A percentile compares a stretch with the other conserved stretches of the same genome.
phyloP scores from a whole-genome alignment of 2,329 filamentous ascomycete species.

The Monosporascus sp. region DNA sequence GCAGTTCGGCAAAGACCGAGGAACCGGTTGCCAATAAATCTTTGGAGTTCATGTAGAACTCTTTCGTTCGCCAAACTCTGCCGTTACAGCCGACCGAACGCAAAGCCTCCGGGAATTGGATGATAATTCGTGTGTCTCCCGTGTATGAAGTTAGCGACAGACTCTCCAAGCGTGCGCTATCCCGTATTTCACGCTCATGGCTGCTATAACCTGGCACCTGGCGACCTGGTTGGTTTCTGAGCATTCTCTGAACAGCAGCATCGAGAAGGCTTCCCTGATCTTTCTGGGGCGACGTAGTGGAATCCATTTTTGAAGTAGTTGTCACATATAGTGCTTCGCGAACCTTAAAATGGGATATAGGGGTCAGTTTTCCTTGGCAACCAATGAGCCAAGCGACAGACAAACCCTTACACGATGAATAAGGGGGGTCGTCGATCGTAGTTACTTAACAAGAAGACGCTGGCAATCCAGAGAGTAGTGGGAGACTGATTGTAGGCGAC shows the following conservation, averaged over 20 bases:
- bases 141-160: neutral
- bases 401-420: too few species aligned
- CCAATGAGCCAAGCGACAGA: too few species aligned
- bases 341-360: too few species aligned
- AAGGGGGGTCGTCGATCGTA: too few species aligned
- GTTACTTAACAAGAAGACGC: too few species aligned
- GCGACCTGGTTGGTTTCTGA: neutral
- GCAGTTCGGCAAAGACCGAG: conserved; percentile 39
- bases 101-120: conserved; percentile 14
- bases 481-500: too few species aligned
- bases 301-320: neutral
- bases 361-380: too few species aligned
- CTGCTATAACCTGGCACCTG: neutral
- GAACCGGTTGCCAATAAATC: conserved; percentile 44
- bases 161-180: too few species aligned
- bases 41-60: conserved; percentile 40
- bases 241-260: neutral
- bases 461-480: too few species aligned
- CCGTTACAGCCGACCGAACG: conserved; percentile 26
- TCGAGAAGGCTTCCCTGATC: neutral
- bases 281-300: neutral
- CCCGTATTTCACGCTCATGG: too few species aligned
- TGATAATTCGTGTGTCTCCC: neutral
- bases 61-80: conserved; percentile 27
- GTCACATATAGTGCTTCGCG: neutral